Evolutionary conservation across 2,329 filamentous ascomycete species (phyloP), one percentile per base, ranked within the genome.

Genomic region (Diaporthe longicolla): DNA sequence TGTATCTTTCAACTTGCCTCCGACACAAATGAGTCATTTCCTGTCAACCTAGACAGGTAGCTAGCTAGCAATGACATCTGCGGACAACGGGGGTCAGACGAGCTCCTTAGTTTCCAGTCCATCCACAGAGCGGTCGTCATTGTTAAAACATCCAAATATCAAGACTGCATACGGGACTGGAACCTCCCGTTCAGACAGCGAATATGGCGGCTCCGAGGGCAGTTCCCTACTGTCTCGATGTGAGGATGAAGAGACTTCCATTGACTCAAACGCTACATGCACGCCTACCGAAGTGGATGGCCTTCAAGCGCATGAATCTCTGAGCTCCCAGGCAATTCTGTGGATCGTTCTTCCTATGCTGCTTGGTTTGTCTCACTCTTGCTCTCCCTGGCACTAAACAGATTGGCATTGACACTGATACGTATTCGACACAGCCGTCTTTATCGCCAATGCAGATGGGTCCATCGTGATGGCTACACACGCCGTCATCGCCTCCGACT

Each of bases 401-500:
- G 1, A 6, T 2, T 10, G 5, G 48, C 8, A 10, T 48, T 54
- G 10, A 54, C n/a, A 26, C 11, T 26, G 10, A 52, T 19, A 24
- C 13, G 21, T 21, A 19, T n/a, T 17, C 63, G 7, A 54, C 45
- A 54, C 17, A 86, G 90, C 89, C 15, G 89, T 92, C 19, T 93
- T 94, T 77, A 88, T 93, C 17, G 88, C 89, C 9, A 91, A 92
- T 71, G 88, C 89, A 21, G 93, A 95, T 78, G 82, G 84, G 0
- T 92, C 90, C 1, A 83, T 94, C 0, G 87, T 94, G 0, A 83
- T 94, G 43, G 92, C 93, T 0, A 93, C 92, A 0, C 90, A 93
- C 73, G 88, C 89, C 0, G 84, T 84, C 4, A 91, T 92, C 70
- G 88, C 89, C 0, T 92, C 90, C 13, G 88, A 92, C 71, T 92